Base-by-base conservation (phyloP, 805 yeast genomes). In the Metschnikowia picachoensis region DNA sequence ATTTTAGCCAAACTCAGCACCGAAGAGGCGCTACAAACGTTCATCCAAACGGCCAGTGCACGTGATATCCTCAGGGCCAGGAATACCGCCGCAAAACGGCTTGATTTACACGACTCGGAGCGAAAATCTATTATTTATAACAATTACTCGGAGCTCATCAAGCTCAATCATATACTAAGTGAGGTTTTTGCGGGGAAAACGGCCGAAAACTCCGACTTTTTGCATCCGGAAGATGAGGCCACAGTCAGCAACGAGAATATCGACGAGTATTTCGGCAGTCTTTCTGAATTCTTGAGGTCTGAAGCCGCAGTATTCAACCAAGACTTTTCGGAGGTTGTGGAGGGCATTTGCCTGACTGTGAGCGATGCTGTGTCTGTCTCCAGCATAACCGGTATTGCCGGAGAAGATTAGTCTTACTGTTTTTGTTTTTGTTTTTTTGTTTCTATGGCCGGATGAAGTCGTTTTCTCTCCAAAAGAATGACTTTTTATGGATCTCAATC, bases 121-220 rank as follows among this genome's bases (percentile, higher is more conserved):
- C 82, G 83, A 51, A 85, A 85, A 55, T 78, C 85, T 28, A 83
- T 85, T 35, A 82, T 85, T 10, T 85, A 85, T 62, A 87, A 85
- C 61, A 85, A 85, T 57, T 85, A 85, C 68, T 83, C 80, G 60
- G 91, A 85, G 50, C 66, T 85, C 52, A 83, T 85, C 57, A 82
- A 82, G 56, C 76, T 85, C 48, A 83, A 80, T 55, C 78, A 81
- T 39, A 76, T 83, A 3, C 63, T 85, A 44, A 55, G 25, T 25
- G 48, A 40, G 17, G 49, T 55, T 30, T 48, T 46, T 28, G 44
- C 30, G n/a, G 44, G 34, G 10, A 35, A 29, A 14, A 25, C 11
- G 30, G 27, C 41, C 12, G 25, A 20, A 20, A 36, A 15, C 13
- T 39, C 46, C 30, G 47, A 47, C 43, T 43, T 44, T 25, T 33